Evolutionary conservation across 2,329 filamentous ascomycete genomes (phyloP).

Genomic region (Pseudomassariella vexata): DNA sequence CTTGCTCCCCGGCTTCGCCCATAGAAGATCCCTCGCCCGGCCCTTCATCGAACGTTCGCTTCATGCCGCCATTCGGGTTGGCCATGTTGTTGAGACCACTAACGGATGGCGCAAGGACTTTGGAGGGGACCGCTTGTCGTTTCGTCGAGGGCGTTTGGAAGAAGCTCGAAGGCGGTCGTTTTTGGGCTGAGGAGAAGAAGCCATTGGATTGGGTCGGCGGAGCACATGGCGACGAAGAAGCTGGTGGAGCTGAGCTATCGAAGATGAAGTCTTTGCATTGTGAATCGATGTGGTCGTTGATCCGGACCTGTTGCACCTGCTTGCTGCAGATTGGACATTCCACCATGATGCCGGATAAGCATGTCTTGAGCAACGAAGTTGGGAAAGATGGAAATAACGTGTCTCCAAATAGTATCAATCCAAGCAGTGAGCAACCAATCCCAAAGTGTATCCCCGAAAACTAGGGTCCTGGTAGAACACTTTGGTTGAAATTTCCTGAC

Average conservation of each 20-base stretch:
- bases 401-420: no score
- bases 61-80: slow-evolving; percentile 34
- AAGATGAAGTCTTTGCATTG: slow-evolving; percentile 65
- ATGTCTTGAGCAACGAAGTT: no score
- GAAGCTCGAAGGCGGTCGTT: slow-evolving; percentile 51
- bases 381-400: no score
- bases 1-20: slow-evolving; percentile 16
- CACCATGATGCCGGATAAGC: slow-evolving; percentile 49
- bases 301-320: slow-evolving; percentile 63
- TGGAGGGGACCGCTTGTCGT: slow-evolving; percentile 35
- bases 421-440: no score
- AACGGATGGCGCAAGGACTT: slow-evolving; percentile 25
- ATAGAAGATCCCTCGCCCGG: slow-evolving; percentile 32
- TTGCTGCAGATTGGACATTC: slow-evolving; percentile 79
- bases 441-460: no score
- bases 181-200: slow-evolving; percentile 37
- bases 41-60: slow-evolving; percentile 50
- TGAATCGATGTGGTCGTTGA: slow-evolving; percentile 90
- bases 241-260: slow-evolving; percentile 31
- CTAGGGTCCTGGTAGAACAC: no score
- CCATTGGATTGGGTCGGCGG: slow-evolving; percentile 28
- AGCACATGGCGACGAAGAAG: slow-evolving; percentile 23
- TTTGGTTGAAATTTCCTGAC: no score
- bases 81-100: slow-evolving; percentile 22
- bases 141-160: slow-evolving; percentile 58